These are phyloP conservation scores for Malus hybrid DNA, from an alignment of 331 rosid species.

Conservation along the genomic window DNA sequence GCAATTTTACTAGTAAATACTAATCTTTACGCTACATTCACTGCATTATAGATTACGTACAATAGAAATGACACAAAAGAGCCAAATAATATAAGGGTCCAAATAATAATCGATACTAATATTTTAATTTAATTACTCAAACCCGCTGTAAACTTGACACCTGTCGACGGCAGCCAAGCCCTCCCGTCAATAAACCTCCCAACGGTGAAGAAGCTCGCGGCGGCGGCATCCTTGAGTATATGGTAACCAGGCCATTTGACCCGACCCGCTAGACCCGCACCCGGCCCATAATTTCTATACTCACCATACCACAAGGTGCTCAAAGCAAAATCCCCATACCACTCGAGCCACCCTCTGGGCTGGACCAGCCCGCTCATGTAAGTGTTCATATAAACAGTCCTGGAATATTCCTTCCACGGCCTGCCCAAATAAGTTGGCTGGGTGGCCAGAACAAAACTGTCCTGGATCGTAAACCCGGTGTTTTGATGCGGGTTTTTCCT, in stretches of 20 bases:
- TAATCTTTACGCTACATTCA: too few relatives aligned
- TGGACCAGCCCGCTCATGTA: slow-evolving; percentile 79
- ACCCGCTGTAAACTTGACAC: slow-evolving; percentile 61
- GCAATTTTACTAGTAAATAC: too few relatives aligned
- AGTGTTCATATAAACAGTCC: slow-evolving; percentile 77
- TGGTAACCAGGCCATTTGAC: slow-evolving; percentile 81
- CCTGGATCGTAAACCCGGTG: slow-evolving; percentile 74
- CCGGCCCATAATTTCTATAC: slow-evolving; percentile 69
- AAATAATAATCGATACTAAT: background rate
- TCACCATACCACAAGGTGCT: slow-evolving; percentile 87
- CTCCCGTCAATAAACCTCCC: slow-evolving; percentile 50
- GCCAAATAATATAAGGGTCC: background rate
- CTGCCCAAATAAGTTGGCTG: slow-evolving; percentile 84
- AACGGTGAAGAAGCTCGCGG: slow-evolving; percentile 58
- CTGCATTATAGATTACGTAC: too few relatives aligned
- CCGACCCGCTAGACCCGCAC: slow-evolving; percentile 38
- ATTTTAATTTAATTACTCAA: slow-evolving; percentile 26
- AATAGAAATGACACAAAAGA: too few relatives aligned
- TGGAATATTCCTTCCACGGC: slow-evolving; percentile 79
- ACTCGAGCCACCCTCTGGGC: slow-evolving; percentile 91
- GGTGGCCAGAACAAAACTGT: slow-evolving; percentile 64
- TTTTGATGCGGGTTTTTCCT: slow-evolving; percentile 77
- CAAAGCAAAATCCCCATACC: slow-evolving; percentile 77
- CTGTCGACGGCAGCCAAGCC: slow-evolving; percentile 76
- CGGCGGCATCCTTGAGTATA: slow-evolving; percentile 36